A percentile compares a stretch with the other conserved stretches of the same genome.
Conservation (phyloP, 2,329 filamentous ascomycete genomes). For the Periconia macrospinosa region DNA sequence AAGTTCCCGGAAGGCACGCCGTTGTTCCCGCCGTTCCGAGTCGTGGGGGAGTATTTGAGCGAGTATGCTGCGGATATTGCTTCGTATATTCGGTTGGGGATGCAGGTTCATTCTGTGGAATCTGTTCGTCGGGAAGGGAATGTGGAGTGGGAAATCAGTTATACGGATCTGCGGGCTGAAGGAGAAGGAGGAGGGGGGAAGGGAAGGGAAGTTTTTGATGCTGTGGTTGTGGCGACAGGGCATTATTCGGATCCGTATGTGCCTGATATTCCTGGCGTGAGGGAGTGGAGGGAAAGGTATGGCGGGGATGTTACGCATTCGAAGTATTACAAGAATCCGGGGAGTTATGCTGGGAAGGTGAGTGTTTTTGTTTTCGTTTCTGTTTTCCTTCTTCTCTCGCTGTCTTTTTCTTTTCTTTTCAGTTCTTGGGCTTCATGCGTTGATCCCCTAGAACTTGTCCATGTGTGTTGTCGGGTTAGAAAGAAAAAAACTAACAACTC, state of each 20-base stretch:
- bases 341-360: conserved; percentile 56
- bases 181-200: conserved; percentile 9
- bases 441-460: no score
- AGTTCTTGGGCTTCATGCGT: no score
- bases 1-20: background rate
- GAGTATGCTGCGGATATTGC: background rate
- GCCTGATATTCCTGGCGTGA: conserved; percentile 41
- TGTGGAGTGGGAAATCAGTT: background rate
- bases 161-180: background rate
- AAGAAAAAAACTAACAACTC: background rate
- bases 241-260: conserved; percentile 46
- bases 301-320: conserved; percentile 53
- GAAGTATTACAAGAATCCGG: conserved; percentile 71
- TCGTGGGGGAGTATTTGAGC: conserved; percentile 1
- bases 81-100: background rate
- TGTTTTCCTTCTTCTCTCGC: no score
- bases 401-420: no score
- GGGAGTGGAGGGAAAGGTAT: conserved; percentile 32
- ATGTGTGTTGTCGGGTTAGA: no score
- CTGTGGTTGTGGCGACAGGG: conserved; percentile 44
- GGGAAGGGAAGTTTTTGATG: conserved; percentile 55
- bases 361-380: background rate
- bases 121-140: background rate
- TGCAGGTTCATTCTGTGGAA: background rate
- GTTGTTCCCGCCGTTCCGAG: background rate